These are phyloP conservation scores for Babesia bigemina DNA, from an alignment of 169 alveolate genomes.

Conservation along the genomic window DNA sequence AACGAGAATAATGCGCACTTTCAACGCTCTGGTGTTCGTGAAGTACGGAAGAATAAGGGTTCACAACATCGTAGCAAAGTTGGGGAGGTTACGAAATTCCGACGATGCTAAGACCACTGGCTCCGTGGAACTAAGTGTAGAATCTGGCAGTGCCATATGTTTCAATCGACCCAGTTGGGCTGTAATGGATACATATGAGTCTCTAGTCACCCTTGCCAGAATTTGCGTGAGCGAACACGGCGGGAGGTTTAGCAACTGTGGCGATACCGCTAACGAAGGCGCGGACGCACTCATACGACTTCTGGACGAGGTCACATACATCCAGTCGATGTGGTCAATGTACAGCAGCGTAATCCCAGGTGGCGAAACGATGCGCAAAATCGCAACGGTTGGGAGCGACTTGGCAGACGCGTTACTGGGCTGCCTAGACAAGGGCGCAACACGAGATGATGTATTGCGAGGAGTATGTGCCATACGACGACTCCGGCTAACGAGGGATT, in stretches of 20 bases:
- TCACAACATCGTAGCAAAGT: background rate
- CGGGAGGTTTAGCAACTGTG: background rate
- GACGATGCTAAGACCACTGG: background rate
- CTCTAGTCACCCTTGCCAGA: background rate
- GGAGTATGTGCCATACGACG: constrained; percentile 32
- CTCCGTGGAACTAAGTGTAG: background rate
- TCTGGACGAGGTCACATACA: constrained; percentile 10
- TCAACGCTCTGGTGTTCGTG: constrained; percentile 11
- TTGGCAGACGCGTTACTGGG: background rate
- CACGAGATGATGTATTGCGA: background rate
- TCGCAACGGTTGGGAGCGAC: background rate
- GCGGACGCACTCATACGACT: constrained; percentile 1
- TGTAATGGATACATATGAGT: background rate
- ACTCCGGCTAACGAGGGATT: background rate
- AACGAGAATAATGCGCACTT: constrained; percentile 1
- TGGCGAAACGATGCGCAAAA: background rate
- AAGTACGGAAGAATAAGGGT: background rate
- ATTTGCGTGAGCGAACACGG: background rate
- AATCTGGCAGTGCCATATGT: background rate
- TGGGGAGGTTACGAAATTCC: background rate
- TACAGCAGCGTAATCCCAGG: background rate
- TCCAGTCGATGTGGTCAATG: background rate
- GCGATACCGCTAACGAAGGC: background rate
- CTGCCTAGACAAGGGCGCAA: background rate
- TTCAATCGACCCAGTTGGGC: background rate